These are phyloP conservation scores for Monosporascus sp. DNA, from an alignment of 2,329 filamentous ascomycete species.

Conservation along the genomic window DNA sequence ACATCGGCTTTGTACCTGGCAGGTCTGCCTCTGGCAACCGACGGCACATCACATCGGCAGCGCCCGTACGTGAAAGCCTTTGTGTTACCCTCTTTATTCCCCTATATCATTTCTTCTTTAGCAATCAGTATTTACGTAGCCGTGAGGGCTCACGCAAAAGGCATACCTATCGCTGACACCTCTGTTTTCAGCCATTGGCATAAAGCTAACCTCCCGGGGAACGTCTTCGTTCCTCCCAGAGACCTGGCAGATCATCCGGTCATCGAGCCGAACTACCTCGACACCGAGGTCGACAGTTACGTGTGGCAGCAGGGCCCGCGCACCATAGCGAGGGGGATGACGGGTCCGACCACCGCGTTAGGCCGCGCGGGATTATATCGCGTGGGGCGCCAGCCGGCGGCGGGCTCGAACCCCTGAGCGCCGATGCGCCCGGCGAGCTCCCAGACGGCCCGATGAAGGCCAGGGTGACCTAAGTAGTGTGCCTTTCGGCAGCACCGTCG, in stretches of 20 bases:
- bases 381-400: constrained; percentile 8
- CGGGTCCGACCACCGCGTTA: constrained; percentile 5
- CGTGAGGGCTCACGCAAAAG: too few species aligned
- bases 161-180: too few species aligned
- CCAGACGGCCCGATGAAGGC: constrained; percentile 10
- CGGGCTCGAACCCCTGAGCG: constrained; percentile 7
- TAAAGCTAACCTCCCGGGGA: constrained; percentile 16
- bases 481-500: background rate
- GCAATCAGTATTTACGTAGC: too few species aligned
- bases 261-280: constrained; percentile 16
- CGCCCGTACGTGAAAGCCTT: background rate
- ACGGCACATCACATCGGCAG: constrained; percentile 14
- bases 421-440: constrained; percentile 12
- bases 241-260: constrained; percentile 10
- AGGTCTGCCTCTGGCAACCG: constrained; percentile 2
- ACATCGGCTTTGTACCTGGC: constrained; percentile 16
- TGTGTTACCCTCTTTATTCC: too few species aligned
- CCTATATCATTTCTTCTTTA: too few species aligned
- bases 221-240: constrained; percentile 12
- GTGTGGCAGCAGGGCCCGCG: constrained; percentile 12
- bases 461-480: constrained; percentile 1
- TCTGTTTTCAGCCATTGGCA: constrained; percentile 1
- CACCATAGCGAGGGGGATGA: constrained; percentile 8
- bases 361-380: constrained; percentile 10
- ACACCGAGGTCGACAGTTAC: constrained; percentile 18